Evolutionary conservation across 371 early-diverging fungal species (phyloP).

Genomic region (Syncephalastrum monosporum): DNA sequence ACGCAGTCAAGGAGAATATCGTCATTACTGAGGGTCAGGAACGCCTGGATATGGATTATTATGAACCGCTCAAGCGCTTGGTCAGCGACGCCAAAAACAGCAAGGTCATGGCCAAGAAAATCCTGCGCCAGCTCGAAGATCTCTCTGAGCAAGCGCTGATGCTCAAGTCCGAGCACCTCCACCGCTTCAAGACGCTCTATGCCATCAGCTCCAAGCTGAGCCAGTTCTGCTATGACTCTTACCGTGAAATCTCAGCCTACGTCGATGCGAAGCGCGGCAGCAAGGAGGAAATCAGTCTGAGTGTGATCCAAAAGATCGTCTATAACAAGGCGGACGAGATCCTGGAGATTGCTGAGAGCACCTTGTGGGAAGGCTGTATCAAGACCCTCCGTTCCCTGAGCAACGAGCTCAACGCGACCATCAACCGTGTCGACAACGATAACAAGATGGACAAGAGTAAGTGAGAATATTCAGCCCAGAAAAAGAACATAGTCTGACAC

Average conservation of each 20-base stretch:
- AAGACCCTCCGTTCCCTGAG: constrained; percentile 49
- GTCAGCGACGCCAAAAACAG: constrained; percentile 61
- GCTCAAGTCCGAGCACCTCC: constrained; percentile 50
- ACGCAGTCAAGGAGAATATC: constrained; percentile 42
- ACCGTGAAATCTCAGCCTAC: constrained; percentile 11
- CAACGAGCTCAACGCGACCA: constrained; percentile 41
- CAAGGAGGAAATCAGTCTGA: constrained; percentile 43
- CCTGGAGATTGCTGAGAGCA: constrained; percentile 54
- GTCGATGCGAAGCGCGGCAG: constrained; percentile 42
- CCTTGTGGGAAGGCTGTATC: constrained; percentile 64
- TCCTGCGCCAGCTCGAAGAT: constrained; percentile 68
- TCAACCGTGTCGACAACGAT: constrained; percentile 44
- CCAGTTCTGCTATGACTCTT: constrained; percentile 45
- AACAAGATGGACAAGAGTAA: constrained; percentile 52
- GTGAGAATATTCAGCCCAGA: constrained; percentile 1
- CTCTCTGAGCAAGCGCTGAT: constrained; percentile 55
- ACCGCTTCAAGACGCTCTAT: constrained; percentile 54
- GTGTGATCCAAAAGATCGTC: constrained; percentile 50
- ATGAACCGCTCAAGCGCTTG: constrained; percentile 56
- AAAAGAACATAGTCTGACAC: background rate
- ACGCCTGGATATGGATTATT: constrained; percentile 54
- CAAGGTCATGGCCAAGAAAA: constrained; percentile 66
- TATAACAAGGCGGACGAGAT: constrained; percentile 51
- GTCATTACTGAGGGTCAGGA: constrained; percentile 44
- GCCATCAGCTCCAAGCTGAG: constrained; percentile 51